Evolutionary conservation across 805 yeast genomes (phyloP), one percentile per base, ranked within the genome.

Genomic region (Candida coquimbonensis): DNA sequence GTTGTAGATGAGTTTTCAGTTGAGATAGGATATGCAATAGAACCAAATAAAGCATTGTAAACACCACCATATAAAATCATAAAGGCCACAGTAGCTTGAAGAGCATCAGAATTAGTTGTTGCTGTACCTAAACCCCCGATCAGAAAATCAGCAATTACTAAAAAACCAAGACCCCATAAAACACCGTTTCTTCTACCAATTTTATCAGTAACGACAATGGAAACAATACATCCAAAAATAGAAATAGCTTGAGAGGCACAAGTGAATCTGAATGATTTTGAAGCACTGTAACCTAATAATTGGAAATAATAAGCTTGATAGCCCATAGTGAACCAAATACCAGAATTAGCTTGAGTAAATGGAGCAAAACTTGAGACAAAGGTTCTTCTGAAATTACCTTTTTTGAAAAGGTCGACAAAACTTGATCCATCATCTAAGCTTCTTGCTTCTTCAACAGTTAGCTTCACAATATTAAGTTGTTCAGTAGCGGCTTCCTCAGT

Each of bases 251-350:
- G 64, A 16, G 61, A 58, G 36, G 65, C 67, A 49, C 57, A 51
- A 4, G 55, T 66, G 27, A 67, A 68, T 35, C 38, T 31, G 58
- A 70, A 74, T 4, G 77, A 61, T 55, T 63, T 66, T 25, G 63
- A 53, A 13, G 64, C 56, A 9, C 68, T 58, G 55, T 69, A 66
- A 41, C 80, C 80, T 31, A 76, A 73, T 43, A 72, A 67, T 43
- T 61, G 57, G 53, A 67, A 74, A 56, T 69, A 73, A 52, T 72
- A 74, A n/a, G 80, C 68, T 9, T 75, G 60, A 55, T 70, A 74
- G 36, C 69, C 70, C 60, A 66, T 65, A 16, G 54, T 48, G 53
- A 70, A 72, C 9, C 69, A 57, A 5, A 76, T 65, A 47, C 78
- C 78, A 39, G 72, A 65, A 52, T 66, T 58, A 36, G 69, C 61